Evolutionary conservation across 2,329 filamentous ascomycete genomes (phyloP), one percentile per base, ranked within the genome.

Genomic region (Oidium heveae): DNA sequence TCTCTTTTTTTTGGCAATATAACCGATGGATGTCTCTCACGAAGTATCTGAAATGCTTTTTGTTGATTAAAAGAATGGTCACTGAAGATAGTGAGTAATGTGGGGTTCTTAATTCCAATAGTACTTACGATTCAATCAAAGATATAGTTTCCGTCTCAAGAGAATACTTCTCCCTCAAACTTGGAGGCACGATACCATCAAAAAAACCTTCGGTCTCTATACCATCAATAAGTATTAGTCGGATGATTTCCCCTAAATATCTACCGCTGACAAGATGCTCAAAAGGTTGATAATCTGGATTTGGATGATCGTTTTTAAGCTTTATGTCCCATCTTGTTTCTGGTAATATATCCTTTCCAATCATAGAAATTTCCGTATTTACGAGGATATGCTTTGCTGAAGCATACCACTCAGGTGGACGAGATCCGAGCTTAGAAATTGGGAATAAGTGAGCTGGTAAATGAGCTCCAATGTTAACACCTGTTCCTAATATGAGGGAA

Each of bases 171-270:
- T n/a, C n/a, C n/a, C n/a, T n/a, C n/a, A n/a, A n/a, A n/a, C n/a
- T n/a, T n/a, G n/a, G n/a, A n/a, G n/a, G n/a, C n/a, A n/a, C n/a
- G n/a, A n/a, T n/a, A n/a, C n/a, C n/a, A n/a, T n/a, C n/a, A n/a
- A n/a, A n/a, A n/a, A n/a, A n/a, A n/a, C n/a, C n/a, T n/a, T n/a
- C n/a, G n/a, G n/a, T n/a, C n/a, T n/a, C n/a, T n/a, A n/a, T n/a
- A n/a, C n/a, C n/a, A n/a, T n/a, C n/a, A n/a, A n/a, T n/a, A n/a
- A n/a, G n/a, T n/a, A n/a, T n/a, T n/a, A n/a, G n/a, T n/a, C n/a
- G n/a, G n/a, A n/a, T n/a, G n/a, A n/a, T n/a, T n/a, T 84, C 80
- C 51, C 80, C 80, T 2, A 84, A 66, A 61, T 84, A 83, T 61
- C 74, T 77, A 37, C 80, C 80, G 59, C 76, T 76, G 44, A 81